Evolutionary conservation across 768 basidiomycete genomes (phyloP), one percentile per base, ranked within the genome.

Genomic region (Boletus rufocinnamomeus): DNA sequence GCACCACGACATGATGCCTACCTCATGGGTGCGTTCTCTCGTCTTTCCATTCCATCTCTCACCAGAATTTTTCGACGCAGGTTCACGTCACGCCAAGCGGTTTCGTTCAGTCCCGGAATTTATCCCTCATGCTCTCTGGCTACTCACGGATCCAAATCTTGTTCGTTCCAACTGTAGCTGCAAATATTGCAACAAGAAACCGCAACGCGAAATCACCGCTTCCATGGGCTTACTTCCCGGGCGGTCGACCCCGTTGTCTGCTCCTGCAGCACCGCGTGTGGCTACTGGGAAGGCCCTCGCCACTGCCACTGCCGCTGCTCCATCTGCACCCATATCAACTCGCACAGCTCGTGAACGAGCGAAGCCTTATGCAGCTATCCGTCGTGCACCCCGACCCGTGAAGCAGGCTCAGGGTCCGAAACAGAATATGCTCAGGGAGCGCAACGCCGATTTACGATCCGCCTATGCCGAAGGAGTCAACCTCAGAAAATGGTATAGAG

Each of bases 71-170:
- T 54, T 38, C 21, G 32, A 50, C 58, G 25, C 56, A 78, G 72
- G 74, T 74, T 86, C 85, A 2, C 56, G 63, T 32, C 57, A 73
- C 50, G 73, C 78, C 41, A 75, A 74, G 32, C 81, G 76, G 54
- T 94, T 93, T 71, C 88, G 93, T 44, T 93, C 91, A 14, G 77
- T 85, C n/a, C 87, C 88, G 49, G 93, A 95, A 68, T 92, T 94
- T 69, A 82, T 88, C 48, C 91, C 91, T 5, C 93, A 95, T 65
- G 89, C 89, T 3, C 77, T 85, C 57, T 94, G 91, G 91, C 81
- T 94, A 11, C 77, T 86, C 70, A 76, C 76, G 8, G 86, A 89
- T 58, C 66, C 75, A 1, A 76, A 75, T 2, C 67, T 80, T 58
- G 70, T 80, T 59, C 78, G 78, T 46, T 66, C 69, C 3, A 80